A percentile compares a stretch with the other conserved stretches of the same genome.
Evolutionary conservation across 352 stramenopile genomes (phyloP).

Genomic region (Globisporangium acanthophoron): DNA sequence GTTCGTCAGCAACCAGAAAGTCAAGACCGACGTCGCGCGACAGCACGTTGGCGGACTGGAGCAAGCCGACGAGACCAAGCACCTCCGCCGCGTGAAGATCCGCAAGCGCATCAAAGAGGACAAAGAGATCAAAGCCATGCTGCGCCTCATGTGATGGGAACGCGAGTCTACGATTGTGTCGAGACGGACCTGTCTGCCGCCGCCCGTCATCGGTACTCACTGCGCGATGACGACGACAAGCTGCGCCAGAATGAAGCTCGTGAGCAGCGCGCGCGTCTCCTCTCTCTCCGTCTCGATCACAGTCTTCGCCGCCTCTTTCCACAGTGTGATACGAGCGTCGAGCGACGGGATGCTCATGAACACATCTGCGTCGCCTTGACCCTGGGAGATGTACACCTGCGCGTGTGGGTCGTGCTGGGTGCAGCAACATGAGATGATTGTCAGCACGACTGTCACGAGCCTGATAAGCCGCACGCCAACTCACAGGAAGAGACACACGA

Average conservation of each 20-base stretch:
- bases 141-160: constrained; percentile 40
- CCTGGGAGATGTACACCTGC: constrained; percentile 78
- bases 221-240: constrained; percentile 14
- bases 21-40: constrained; percentile 24
- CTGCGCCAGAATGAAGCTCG: constrained; percentile 46
- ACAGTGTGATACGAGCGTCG: constrained; percentile 68
- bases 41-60: constrained; percentile 10
- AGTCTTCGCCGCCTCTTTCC: constrained; percentile 71
- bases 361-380: constrained; percentile 66
- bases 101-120: constrained; percentile 46
- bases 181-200: not conserved
- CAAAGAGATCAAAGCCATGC: constrained; percentile 67
- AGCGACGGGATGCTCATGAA: constrained; percentile 80
- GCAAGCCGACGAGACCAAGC: constrained; percentile 13
- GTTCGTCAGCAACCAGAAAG: constrained; percentile 53
- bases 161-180: not conserved
- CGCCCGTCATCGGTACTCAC: not conserved
- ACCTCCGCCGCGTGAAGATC: constrained; percentile 17
- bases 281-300: constrained; percentile 77
- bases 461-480: too few species aligned
- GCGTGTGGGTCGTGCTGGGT: constrained; percentile 54
- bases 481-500: not conserved
- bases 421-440: not conserved
- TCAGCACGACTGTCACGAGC: too few species aligned
- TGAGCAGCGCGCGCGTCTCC: constrained; percentile 56